Conservation (phyloP, 2,329 filamentous ascomycete species). For the Whalleya microplaca region DNA sequence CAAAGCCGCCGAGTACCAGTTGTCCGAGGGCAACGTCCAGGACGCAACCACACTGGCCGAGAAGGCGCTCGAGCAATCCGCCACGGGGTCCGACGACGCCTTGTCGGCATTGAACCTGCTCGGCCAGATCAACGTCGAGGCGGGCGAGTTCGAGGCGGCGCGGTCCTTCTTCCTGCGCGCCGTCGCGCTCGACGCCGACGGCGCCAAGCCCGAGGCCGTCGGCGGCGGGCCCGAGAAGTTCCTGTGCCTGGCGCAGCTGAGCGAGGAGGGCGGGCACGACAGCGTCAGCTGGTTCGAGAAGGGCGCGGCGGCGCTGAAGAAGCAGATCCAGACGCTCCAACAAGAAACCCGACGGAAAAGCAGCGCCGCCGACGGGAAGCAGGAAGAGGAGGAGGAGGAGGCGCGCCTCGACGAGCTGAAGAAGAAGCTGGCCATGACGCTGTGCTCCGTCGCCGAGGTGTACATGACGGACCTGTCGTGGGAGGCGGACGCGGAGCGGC, state of each 20-base stretch:
- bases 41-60: conserved; percentile 35
- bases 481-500: conserved; percentile 87
- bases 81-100: conserved; percentile 48
- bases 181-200: conserved; percentile 76
- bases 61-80: conserved; percentile 35
- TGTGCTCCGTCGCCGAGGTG: conserved; percentile 93
- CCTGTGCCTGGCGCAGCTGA: conserved; percentile 90
- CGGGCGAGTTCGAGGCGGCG: conserved; percentile 79
- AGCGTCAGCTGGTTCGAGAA: conserved; percentile 70
- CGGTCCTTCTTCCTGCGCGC: conserved; percentile 73
- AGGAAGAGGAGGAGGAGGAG: conserved; percentile 34
- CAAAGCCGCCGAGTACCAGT: conserved; percentile 38
- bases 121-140: conserved; percentile 80
- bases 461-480: conserved; percentile 98
- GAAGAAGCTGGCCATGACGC: conserved; percentile 81
- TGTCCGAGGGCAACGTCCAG: conserved; percentile 37
- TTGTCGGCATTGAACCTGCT: conserved; percentile 74
- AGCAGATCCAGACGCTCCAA: conserved; percentile 69
- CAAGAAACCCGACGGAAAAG: conserved; percentile 47
- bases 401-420: conserved; percentile 67
- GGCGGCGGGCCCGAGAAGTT: conserved; percentile 94
- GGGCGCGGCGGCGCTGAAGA: conserved; percentile 73
- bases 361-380: conserved; percentile 9
- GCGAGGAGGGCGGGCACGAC: conserved; percentile 68
- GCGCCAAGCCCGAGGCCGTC: conserved; percentile 67